These are phyloP conservation scores for Ascochyta lentis DNA, from an alignment of 2,329 filamentous ascomycete species.

Conservation along the genomic window DNA sequence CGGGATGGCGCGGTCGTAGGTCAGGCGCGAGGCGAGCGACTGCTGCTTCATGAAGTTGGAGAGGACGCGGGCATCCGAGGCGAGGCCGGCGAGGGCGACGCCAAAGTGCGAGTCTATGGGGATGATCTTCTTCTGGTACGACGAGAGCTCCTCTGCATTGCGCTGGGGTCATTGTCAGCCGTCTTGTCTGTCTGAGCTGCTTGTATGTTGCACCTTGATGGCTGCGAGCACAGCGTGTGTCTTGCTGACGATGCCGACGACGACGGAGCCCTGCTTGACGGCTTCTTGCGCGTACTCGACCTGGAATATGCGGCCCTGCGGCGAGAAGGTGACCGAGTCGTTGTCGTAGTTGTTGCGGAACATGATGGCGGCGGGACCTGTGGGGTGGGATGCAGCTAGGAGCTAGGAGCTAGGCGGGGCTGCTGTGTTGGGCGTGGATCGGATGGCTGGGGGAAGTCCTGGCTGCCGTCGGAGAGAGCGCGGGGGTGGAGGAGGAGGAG, in stretches of 20 bases:
- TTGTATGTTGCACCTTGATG: slow-evolving; percentile 76
- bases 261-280: slow-evolving; percentile 98
- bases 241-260: slow-evolving; percentile 96
- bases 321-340: slow-evolving; percentile 99
- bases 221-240: slow-evolving; percentile 95
- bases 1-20: slow-evolving; percentile 92
- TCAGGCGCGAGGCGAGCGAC: slow-evolving; percentile 92
- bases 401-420: slow-evolving; percentile 4
- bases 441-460: not conserved
- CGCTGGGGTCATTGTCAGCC: slow-evolving; percentile 64
- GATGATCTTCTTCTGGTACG: slow-evolving; percentile 99
- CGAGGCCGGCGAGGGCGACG: slow-evolving; percentile 93
- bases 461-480: not conserved
- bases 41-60: slow-evolving; percentile 99
- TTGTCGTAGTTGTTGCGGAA: slow-evolving; percentile 99
- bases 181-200: slow-evolving; percentile 16
- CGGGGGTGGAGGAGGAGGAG: slow-evolving; percentile 1
- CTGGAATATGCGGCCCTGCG: slow-evolving; percentile 98
- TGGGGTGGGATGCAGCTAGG: slow-evolving; percentile 5
- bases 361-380: slow-evolving; percentile 66
- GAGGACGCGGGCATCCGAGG: slow-evolving; percentile 96
- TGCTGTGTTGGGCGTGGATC: not conserved
- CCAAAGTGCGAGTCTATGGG: slow-evolving; percentile 94
- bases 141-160: slow-evolving; percentile 98
- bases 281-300: slow-evolving; percentile 99